Conservation (phyloP, 352 stramenopile species). For the Phytophthora rubi region DNA sequence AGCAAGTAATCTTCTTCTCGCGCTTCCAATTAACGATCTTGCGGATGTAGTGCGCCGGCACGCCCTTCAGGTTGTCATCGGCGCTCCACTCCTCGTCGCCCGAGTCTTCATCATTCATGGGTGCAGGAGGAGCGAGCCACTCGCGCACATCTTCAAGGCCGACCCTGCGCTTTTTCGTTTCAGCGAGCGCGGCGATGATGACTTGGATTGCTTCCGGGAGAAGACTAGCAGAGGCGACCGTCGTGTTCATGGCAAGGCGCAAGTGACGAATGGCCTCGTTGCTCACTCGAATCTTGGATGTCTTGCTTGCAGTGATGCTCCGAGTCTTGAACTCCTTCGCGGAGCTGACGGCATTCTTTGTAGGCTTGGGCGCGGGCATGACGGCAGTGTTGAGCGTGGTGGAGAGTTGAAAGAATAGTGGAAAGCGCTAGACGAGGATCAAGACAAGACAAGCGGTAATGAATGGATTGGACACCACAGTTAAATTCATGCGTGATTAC, state of each 20-base stretch:
- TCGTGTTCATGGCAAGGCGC: conserved; percentile 13
- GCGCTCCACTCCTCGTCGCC: no score
- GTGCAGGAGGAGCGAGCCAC: not conserved
- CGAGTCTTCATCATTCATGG: no score
- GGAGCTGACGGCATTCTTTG: no score
- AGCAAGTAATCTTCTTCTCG: conserved; percentile 14
- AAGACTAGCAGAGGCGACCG: not conserved
- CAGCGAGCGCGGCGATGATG: not conserved
- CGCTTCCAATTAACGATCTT: not conserved
- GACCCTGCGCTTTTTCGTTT: not conserved
- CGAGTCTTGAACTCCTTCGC: conserved; percentile 14
- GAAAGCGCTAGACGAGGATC: no score
- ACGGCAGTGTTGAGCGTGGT: no score
- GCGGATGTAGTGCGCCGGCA: not conserved
- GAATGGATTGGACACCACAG: no score
- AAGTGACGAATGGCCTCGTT: conserved; percentile 17
- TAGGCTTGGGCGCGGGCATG: no score
- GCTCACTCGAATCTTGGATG: conserved; percentile 6
- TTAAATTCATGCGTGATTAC: no score
- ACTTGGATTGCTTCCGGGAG: not conserved
- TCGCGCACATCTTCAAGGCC: not conserved
- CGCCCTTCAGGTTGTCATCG: not conserved
- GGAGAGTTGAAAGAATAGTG: no score
- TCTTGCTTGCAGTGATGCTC: conserved; percentile 2
- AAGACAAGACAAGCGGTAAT: no score